phyloP scores from a whole-genome alignment of 352 stramenopile species.

The Pythium apleroticum region DNA sequence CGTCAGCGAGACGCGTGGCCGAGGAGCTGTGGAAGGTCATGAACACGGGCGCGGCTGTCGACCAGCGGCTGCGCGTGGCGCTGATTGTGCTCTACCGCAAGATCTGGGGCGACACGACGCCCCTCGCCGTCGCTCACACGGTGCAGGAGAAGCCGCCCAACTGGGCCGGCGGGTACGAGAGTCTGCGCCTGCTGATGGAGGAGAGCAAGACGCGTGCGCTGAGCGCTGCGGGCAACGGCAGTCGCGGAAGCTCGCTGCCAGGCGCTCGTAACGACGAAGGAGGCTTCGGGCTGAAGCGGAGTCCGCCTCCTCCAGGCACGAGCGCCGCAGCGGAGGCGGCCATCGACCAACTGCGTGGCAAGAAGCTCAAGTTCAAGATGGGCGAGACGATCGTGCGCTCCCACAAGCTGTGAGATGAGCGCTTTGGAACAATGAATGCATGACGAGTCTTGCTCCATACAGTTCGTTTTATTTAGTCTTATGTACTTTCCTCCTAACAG shows the following conservation, averaged over 20 bases:
- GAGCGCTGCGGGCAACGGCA: conserved; percentile 19
- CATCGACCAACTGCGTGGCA: conserved; percentile 77
- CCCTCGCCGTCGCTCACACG: conserved; percentile 74
- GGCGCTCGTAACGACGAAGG: conserved; percentile 25
- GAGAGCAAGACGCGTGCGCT: conserved; percentile 70
- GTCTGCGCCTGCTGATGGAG: conserved; percentile 80
- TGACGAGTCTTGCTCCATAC: too few species aligned
- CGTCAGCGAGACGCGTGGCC: conserved; percentile 57
- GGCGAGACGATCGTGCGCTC: conserved; percentile 73
- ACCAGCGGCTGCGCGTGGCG: conserved; percentile 75
- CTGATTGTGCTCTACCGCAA: conserved; percentile 78
- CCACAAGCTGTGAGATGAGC: conserved; percentile 76
- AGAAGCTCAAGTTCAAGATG: conserved; percentile 89
- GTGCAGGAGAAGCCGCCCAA: conserved; percentile 78
- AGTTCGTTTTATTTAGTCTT: too few species aligned
- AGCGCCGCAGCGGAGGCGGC: conserved; percentile 36
- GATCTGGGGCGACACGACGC: conserved; percentile 81
- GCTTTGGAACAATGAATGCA: too few species aligned
- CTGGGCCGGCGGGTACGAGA: conserved; percentile 82
- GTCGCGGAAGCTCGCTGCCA: conserved; percentile 6
- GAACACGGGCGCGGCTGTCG: conserved; percentile 55
- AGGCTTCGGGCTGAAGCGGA: conserved; percentile 22
- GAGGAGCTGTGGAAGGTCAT: conserved; percentile 78
- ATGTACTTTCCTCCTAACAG: too few species aligned
- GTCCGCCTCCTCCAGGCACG: conserved; percentile 24